A percentile compares a stretch with the other conserved stretches of the same genome.
Conservation (phyloP, 2,329 filamentous ascomycete genomes). For the Botryosphaeria dothidea region DNA sequence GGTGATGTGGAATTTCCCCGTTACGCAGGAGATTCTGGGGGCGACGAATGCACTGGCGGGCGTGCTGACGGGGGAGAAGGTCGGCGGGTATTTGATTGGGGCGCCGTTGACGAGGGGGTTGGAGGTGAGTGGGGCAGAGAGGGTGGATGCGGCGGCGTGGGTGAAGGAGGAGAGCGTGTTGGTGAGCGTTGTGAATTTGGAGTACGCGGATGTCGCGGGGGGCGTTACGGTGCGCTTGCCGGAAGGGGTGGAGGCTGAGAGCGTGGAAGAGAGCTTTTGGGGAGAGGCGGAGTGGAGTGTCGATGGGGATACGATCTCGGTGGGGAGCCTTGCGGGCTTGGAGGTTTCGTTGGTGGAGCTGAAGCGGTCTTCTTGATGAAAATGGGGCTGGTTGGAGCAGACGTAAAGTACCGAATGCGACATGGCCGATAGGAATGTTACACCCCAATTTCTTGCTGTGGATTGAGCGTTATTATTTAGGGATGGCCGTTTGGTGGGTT, state of each 20-base stretch:
- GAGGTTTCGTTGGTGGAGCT: slow-evolving; percentile 1
- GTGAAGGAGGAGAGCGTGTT: slow-evolving; percentile 36
- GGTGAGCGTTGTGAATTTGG: slow-evolving; percentile 40
- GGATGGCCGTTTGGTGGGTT: too few species aligned
- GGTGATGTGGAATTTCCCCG: slow-evolving; percentile 52
- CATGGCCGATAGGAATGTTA: too few species aligned
- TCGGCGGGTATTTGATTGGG: slow-evolving; percentile 42
- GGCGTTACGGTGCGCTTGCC: slow-evolving; percentile 24
- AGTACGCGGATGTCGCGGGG: slow-evolving; percentile 26
- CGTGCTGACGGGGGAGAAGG: slow-evolving; percentile 36
- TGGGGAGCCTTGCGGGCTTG: not conserved
- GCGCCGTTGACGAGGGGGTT: slow-evolving; percentile 28
- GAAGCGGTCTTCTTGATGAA: too few species aligned
- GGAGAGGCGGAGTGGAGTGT: not conserved
- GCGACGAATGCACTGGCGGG: slow-evolving; percentile 43
- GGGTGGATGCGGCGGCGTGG: slow-evolving; percentile 48
- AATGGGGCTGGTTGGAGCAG: too few species aligned
- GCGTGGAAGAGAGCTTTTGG: not conserved
- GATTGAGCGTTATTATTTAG: too few species aligned
- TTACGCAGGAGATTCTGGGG: slow-evolving; percentile 22
- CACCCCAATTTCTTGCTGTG: too few species aligned
- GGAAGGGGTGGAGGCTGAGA: not conserved
- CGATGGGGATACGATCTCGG: not conserved
- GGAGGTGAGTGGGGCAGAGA: slow-evolving; percentile 21
- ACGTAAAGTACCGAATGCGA: too few species aligned